phyloP scores from a whole-genome alignment of 495 filamentous ascomycete species.

The Penicillium crystallinum region DNA sequence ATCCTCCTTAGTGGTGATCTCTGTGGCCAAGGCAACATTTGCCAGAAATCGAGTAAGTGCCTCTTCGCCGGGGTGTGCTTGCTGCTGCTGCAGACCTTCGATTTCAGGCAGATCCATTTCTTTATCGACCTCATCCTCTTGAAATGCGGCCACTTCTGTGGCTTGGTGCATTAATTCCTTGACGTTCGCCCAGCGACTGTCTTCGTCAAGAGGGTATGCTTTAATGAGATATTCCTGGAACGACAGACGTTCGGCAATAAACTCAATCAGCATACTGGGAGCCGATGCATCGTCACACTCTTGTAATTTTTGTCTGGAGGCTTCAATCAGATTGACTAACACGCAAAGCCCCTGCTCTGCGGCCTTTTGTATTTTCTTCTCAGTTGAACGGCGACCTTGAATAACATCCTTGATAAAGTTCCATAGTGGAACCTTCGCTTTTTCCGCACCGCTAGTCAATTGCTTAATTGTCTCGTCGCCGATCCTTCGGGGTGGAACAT shows the following conservation, averaged over 20 bases:
- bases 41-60: slow-evolving; percentile 76
- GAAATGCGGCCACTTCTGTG: slow-evolving; percentile 50
- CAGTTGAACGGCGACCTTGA: slow-evolving; percentile 61
- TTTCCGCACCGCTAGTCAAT: slow-evolving; percentile 67
- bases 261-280: slow-evolving; percentile 66
- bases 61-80: slow-evolving; percentile 53
- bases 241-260: slow-evolving; percentile 65
- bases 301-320: slow-evolving; percentile 52
- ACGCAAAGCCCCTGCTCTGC: slow-evolving; percentile 60
- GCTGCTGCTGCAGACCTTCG: slow-evolving; percentile 67
- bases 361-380: slow-evolving; percentile 62
- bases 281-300: slow-evolving; percentile 44
- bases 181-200: slow-evolving; percentile 85
- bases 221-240: slow-evolving; percentile 69
- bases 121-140: slow-evolving; percentile 32
- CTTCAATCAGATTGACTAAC: slow-evolving; percentile 60
- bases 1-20: slow-evolving; percentile 57
- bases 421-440: slow-evolving; percentile 67
- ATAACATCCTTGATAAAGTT: slow-evolving; percentile 60
- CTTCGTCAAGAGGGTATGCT: slow-evolving; percentile 68
- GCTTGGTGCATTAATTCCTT: slow-evolving; percentile 77
- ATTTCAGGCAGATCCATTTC: slow-evolving; percentile 73
- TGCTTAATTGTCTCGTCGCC: slow-evolving; percentile 76
- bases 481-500: slow-evolving; percentile 74
- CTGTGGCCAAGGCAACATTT: slow-evolving; percentile 81